Evolutionary conservation across 306 rosid genomes (phyloP), one percentile per base, ranked within the genome.

Genomic region (Alnus rubra): DNA sequence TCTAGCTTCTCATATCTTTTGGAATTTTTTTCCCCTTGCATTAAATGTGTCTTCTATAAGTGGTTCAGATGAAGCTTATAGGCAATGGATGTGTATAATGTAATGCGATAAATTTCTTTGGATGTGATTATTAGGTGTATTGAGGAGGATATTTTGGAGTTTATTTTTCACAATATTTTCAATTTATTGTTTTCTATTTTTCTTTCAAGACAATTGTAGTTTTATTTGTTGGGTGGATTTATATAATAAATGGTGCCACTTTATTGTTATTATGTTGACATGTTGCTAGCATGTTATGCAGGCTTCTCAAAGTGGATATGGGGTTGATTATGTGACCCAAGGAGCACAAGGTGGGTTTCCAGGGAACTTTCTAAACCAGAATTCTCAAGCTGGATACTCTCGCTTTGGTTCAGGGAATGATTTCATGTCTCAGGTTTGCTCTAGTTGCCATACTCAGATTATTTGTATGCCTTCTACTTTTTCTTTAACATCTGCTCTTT

Each of bases 261-360:
- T 18, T 4, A 23, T 60, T 30, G 19, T 47, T 35, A 18, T 74
- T 71, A 48, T 45, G 51, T 62, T 76, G 48, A 74, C 50, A 15
- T 64, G 19, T 35, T 76, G 60, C 59, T 65, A 35, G 50, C 39
- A 15, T 86, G 53, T 19, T 55, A 79, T 8, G 65, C 71, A 96
- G 98, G 96, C 99, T 81, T 96, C 99, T 69, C 99, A 91, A 84
- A 90, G 94, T 90, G 99, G 95, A 70, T 96, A 91, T 82, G 91
- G 90, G 87, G 91, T 93, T 81, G 99, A 96, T 77, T 96, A 90
- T 86, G 91, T 89, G 16, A 86, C 97, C 45, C 99, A 93, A 91
- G 99, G 97, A 78, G 94, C 90, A 74, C 99, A 93, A 79, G 94
- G 93, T 72, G 99, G 94, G 69, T 96, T 93, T 81, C 97, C 96